Evolutionary conservation across 1,284 basidiomycete genomes (phyloP).

Genomic region (Waitea zeae): DNA sequence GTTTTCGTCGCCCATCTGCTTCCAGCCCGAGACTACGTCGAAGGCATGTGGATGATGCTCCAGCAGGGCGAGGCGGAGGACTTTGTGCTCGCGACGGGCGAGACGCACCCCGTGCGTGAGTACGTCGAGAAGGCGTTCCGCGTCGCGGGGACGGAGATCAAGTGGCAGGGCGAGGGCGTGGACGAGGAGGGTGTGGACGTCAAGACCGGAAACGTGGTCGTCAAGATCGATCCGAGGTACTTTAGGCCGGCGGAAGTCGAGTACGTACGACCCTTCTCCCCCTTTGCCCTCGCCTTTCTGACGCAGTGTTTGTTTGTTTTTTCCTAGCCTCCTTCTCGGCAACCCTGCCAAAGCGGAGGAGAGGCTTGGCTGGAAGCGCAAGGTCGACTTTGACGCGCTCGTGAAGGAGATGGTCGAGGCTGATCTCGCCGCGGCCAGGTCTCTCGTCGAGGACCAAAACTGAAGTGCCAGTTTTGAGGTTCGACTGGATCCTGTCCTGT

Average conservation of each 20-base stretch:
- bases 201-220: conserved; percentile 49
- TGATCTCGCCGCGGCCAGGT: conserved; percentile 52
- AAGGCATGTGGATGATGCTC: conserved; percentile 92
- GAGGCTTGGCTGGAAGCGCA: conserved; percentile 73
- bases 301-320: neutral
- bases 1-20: no score
- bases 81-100: conserved; percentile 84
- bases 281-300: conserved; percentile 3
- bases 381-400: conserved; percentile 62
- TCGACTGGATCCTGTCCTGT: no score
- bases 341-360: conserved; percentile 76
- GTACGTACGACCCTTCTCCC: conserved; percentile 24
- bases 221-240: conserved; percentile 67
- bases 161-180: conserved; percentile 64
- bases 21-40: conserved; percentile 68
- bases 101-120: conserved; percentile 82
- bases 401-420: conserved; percentile 81
- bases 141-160: conserved; percentile 44
- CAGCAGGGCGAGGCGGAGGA: conserved; percentile 71
- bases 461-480: no score
- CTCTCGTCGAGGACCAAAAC: conserved; percentile 69
- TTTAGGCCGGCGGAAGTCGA: conserved; percentile 90
- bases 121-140: conserved; percentile 76
- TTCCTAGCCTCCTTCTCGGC: conserved; percentile 52
- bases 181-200: conserved; percentile 59